A percentile compares a stretch with the other conserved stretches of the same genome.
Evolutionary conservation across 768 basidiomycete genomes (phyloP).

Genomic region (Tylopilus sp.): DNA sequence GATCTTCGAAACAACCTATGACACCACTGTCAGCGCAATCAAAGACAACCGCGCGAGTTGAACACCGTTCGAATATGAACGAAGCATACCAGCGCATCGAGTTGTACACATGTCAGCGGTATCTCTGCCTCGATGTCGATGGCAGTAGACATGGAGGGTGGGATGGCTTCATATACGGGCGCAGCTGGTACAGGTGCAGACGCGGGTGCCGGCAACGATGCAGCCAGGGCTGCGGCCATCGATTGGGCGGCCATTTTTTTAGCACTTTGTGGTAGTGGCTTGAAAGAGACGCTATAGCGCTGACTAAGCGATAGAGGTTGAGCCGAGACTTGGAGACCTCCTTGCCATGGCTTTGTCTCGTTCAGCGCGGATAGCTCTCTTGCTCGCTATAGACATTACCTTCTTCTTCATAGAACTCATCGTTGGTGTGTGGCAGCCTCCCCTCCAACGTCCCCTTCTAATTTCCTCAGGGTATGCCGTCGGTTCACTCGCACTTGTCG

Average conservation of each 20-base stretch:
- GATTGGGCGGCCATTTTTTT: conserved; percentile 63
- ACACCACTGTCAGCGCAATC: conserved; percentile 16
- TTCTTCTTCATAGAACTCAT: conserved; percentile 89
- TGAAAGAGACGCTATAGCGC: background rate
- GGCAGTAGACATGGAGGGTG: conserved; percentile 87
- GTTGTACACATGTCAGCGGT: conserved; percentile 70
- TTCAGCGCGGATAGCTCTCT: conserved; percentile 66
- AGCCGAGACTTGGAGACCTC: background rate
- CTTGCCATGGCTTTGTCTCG: conserved; percentile 49
- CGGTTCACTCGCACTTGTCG: conserved; percentile 90
- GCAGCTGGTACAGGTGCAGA: conserved; percentile 58
- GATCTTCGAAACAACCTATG: conserved; percentile 88
- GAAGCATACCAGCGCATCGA: conserved; percentile 78
- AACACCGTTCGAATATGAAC: conserved; percentile 9
- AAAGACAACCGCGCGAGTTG: background rate
- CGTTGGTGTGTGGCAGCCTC: conserved; percentile 48
- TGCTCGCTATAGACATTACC: conserved; percentile 78
- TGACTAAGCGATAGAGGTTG: conserved; percentile 19
- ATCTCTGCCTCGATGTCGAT: conserved; percentile 94
- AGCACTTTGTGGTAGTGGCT: background rate
- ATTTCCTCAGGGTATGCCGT: conserved; percentile 78
- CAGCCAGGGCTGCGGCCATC: conserved; percentile 92
- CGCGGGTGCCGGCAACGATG: conserved; percentile 64
- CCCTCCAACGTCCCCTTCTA: conserved; percentile 9
- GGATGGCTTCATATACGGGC: conserved; percentile 81